These are phyloP conservation scores for Hymenoscyphus fraxineus DNA, from an alignment of 2,329 filamentous ascomycete species.

Conservation along the genomic window DNA sequence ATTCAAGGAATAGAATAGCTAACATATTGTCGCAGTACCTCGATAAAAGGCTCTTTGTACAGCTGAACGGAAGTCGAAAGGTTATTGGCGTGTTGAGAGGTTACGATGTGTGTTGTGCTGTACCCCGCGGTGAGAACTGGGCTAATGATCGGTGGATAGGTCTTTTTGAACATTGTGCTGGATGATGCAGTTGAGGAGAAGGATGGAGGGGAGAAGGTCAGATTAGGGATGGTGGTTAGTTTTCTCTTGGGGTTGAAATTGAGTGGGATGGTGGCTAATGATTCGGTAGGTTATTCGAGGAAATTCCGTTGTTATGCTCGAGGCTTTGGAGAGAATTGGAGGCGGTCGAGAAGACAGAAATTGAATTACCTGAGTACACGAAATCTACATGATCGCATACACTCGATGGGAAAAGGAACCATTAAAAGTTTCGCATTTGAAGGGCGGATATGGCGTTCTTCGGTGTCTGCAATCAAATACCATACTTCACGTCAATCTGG, in stretches of 20 bases:
- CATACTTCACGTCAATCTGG: conserved; percentile 9
- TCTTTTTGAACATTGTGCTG: conserved; percentile 96
- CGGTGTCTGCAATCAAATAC: conserved; percentile 20
- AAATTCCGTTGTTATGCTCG: conserved; percentile 98
- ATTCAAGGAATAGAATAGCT: conserved; percentile 56
- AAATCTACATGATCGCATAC: not conserved
- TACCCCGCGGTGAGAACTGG: conserved; percentile 1
- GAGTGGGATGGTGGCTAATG: conserved; percentile 14
- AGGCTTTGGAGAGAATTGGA: conserved; percentile 69
- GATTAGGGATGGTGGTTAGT: conserved; percentile 87
- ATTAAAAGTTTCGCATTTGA: conserved; percentile 10
- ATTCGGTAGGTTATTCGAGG: conserved; percentile 79
- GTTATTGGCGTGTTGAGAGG: conserved; percentile 91
- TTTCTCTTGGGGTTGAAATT: not conserved
- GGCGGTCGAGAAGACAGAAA: conserved; percentile 47
- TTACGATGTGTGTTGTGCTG: conserved; percentile 70
- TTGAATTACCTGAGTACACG: not conserved
- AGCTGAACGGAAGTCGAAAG: conserved; percentile 96
- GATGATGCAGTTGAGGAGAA: conserved; percentile 97
- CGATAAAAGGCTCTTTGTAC: conserved; percentile 97
- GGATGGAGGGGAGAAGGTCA: conserved; percentile 81
- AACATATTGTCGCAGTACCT: conserved; percentile 66
- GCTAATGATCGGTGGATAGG: conserved; percentile 49
- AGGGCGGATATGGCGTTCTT: conserved; percentile 8
- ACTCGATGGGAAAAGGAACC: not conserved